A percentile compares a stretch with the other conserved stretches of the same genome.
Conservation (phyloP, 345 rosid genomes). For the Camelina neglecta region DNA sequence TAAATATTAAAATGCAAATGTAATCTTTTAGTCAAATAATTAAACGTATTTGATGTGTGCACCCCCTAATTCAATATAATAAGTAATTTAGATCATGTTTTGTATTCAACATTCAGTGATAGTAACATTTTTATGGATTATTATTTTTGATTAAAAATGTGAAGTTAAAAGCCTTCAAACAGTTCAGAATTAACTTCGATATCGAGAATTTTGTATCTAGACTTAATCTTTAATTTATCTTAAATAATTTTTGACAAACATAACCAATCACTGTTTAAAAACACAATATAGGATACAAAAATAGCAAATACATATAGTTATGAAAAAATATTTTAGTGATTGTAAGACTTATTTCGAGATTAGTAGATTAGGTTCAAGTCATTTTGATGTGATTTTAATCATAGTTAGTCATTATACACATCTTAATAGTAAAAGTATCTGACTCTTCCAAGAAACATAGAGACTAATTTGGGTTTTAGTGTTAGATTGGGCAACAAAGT, state of each 20-base stretch:
- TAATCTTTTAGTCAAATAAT: background rate
- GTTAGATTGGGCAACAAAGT: background rate
- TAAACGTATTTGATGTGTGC: background rate
- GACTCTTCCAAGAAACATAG: background rate
- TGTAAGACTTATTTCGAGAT: background rate
- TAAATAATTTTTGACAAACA: background rate
- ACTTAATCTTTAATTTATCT: no score
- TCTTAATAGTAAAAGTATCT: background rate
- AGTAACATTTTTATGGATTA: background rate
- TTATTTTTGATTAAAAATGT: background rate
- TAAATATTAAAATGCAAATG: background rate
- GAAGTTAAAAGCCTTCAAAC: background rate
- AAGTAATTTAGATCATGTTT: background rate
- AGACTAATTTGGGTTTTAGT: background rate
- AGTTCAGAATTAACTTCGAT: background rate
- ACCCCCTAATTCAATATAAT: background rate
- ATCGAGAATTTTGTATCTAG: no score
- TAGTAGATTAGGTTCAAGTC: background rate
- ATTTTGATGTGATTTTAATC: background rate
- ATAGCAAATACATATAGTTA: no score
- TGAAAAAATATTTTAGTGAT: background rate
- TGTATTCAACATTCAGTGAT: background rate
- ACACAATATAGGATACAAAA: background rate
- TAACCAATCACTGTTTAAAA: background rate
- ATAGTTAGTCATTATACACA: background rate